These are phyloP conservation scores for Fusarium tjaetaba DNA, from an alignment of 2,329 filamentous ascomycete genomes.

Conservation along the genomic window DNA sequence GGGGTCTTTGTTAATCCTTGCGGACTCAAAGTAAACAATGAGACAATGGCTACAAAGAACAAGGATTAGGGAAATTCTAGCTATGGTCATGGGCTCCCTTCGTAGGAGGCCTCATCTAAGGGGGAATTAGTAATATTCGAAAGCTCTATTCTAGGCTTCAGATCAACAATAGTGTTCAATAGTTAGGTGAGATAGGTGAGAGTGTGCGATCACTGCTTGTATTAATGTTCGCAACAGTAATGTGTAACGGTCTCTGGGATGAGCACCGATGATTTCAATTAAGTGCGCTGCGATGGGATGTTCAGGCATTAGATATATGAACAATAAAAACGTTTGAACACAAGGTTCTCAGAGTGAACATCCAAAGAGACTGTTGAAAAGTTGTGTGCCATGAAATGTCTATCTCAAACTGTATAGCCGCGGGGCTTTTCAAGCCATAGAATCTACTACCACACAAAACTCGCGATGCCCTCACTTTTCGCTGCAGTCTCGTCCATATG, in stretches of 20 bases:
- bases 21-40: too few relatives aligned
- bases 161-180: neutral
- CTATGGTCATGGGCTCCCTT: too few relatives aligned
- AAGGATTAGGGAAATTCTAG: too few relatives aligned
- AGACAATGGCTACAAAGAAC: neutral
- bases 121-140: neutral
- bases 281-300: neutral
- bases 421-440: neutral
- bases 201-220: too few relatives aligned
- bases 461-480: neutral
- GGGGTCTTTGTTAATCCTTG: neutral
- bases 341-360: neutral
- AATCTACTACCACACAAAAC: neutral
- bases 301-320: neutral
- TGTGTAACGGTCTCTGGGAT: neutral
- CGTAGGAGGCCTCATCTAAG: neutral
- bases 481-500: rapidly evolving
- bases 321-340: neutral
- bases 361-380: neutral
- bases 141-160: neutral
- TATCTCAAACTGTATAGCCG: neutral
- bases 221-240: too few relatives aligned
- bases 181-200: too few relatives aligned
- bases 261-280: neutral
- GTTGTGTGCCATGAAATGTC: neutral